Evolutionary conservation across 345 rosid genomes (phyloP), one percentile per base, ranked within the genome.

Genomic region (Populus simonii): DNA sequence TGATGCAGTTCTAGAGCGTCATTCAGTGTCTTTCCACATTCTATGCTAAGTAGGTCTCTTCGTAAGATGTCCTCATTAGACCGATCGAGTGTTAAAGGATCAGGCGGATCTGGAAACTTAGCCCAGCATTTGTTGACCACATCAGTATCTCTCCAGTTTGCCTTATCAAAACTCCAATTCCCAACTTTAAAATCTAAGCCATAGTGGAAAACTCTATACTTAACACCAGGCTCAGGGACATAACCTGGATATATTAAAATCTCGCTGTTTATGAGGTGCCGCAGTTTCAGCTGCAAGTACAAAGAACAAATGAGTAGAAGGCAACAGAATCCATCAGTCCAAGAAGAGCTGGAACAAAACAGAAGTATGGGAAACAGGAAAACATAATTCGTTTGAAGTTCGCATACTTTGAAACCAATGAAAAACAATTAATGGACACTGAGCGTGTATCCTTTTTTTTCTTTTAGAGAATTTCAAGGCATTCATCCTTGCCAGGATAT

Each of bases 111-210:
- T 1, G 97, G 99, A 85, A 96, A 96, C 81, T 84, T 90, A 74
- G 90, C 90, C 97, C 98, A 90, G 81, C 99, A 96, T 74, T 80
- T 84, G 81, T 91, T 93, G 76, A 90, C 91, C 81, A 93, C 35
- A 67, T 92, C 98, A 1, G 75, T 79, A 70, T 90, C 90, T 85
- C 99, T 91, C 97, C 95, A 93, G 0, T 91, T 89, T 18, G 99
- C 99, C 87, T 93, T 96, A 74, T 96, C 98, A 70, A 96, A 96
- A 86, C 98, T 96, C 98, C 98, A 96, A 31, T 89, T 90, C 72
- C 97, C 98, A 20, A 93, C 97, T 80, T 80, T 83, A 80, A 89
- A 93, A 83, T 91, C 97, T 76, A 96, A 86, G 10, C 99, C 99
- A 74, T 96, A 96, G 84, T 96, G 99, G 81, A 96, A 96, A 82